Conservation (phyloP, 495 filamentous ascomycete species). For the Cetradonia linearis region DNA sequence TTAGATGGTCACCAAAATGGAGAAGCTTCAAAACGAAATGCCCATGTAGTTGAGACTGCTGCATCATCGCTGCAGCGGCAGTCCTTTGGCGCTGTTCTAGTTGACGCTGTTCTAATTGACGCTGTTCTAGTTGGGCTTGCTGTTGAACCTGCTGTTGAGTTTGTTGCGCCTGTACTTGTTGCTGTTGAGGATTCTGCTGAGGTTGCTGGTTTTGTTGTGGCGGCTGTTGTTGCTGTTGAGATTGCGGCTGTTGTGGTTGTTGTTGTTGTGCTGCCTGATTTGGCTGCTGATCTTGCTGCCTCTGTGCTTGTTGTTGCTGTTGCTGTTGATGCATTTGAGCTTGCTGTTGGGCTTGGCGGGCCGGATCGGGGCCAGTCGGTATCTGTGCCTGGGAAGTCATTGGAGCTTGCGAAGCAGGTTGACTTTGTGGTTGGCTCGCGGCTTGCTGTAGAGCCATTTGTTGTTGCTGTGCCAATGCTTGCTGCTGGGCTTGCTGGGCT, state of each 20-base stretch:
- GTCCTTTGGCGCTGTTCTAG: slow-evolving; percentile 30
- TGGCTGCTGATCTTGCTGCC: slow-evolving; percentile 14
- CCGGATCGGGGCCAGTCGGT: slow-evolving; percentile 17
- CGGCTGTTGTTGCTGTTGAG: slow-evolving; percentile 30
- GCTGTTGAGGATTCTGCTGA: slow-evolving; percentile 25
- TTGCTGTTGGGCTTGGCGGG: slow-evolving; percentile 31
- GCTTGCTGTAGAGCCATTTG: slow-evolving; percentile 36
- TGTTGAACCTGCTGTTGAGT: slow-evolving; percentile 30
- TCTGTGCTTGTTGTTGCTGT: slow-evolving; percentile 20
- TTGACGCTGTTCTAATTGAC: slow-evolving; percentile 34
- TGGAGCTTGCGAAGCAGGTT: slow-evolving; percentile 23
- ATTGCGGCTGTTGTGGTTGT: slow-evolving; percentile 26
- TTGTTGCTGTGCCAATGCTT: neutral
- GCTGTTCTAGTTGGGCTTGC: slow-evolving; percentile 34
- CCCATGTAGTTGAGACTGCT: slow-evolving; percentile 45
- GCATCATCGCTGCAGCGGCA: slow-evolving; percentile 35
- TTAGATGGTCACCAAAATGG: slow-evolving; percentile 60
- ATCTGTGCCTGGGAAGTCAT: slow-evolving; percentile 22
- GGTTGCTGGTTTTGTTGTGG: slow-evolving; percentile 33
- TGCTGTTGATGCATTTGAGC: slow-evolving; percentile 28
- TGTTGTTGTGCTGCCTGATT: slow-evolving; percentile 22
- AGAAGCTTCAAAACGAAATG: slow-evolving; percentile 52
- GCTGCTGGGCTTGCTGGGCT: neutral
- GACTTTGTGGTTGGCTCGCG: slow-evolving; percentile 23
- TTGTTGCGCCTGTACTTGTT: slow-evolving; percentile 32